phyloP scores from a whole-genome alignment of 352 stramenopile species.

The Phytopythium oedochilum region DNA sequence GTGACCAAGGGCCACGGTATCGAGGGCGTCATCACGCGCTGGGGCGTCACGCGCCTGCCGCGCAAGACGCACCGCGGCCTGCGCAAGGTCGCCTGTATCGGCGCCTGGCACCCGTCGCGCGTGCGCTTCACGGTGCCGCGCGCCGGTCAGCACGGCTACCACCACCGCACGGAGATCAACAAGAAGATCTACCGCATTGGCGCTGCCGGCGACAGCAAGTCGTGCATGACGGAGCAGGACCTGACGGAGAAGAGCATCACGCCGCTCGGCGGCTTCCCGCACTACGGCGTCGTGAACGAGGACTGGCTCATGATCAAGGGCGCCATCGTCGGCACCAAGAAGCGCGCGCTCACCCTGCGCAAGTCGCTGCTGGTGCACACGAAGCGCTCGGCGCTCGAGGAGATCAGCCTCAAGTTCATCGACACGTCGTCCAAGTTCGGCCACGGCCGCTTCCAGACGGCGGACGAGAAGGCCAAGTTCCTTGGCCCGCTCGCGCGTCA shows the following conservation, averaged over 20 bases:
- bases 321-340: constrained; percentile 97
- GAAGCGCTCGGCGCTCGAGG: constrained; percentile 96
- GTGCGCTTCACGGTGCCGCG: constrained; percentile 97
- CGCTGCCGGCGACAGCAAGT: constrained; percentile 90
- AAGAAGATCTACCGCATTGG: constrained; percentile 99
- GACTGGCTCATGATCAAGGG: constrained; percentile 99
- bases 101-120: constrained; percentile 99
- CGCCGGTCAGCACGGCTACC: constrained; percentile 99
- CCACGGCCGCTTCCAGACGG: constrained; percentile 99
- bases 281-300: constrained; percentile 99
- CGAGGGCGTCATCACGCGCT: constrained; percentile 99
- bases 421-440: constrained; percentile 99
- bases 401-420: constrained; percentile 96
- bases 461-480: constrained; percentile 99
- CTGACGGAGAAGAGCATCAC: constrained; percentile 99
- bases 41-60: constrained; percentile 98
- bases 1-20: constrained; percentile 99
- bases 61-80: constrained; percentile 99
- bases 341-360: constrained; percentile 97
- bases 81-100: constrained; percentile 99
- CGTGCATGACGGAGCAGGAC: constrained; percentile 97
- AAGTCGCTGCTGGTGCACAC: constrained; percentile 98
- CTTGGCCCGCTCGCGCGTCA: constrained; percentile 94
- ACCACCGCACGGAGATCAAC: constrained; percentile 99
- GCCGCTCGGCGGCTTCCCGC: constrained; percentile 99